Percentiles rank a stretch among this genome's conserved stretches.
Evolutionary conservation across 2,329 filamentous ascomycete species (phyloP).

Genomic region (Fusarium sp.): DNA sequence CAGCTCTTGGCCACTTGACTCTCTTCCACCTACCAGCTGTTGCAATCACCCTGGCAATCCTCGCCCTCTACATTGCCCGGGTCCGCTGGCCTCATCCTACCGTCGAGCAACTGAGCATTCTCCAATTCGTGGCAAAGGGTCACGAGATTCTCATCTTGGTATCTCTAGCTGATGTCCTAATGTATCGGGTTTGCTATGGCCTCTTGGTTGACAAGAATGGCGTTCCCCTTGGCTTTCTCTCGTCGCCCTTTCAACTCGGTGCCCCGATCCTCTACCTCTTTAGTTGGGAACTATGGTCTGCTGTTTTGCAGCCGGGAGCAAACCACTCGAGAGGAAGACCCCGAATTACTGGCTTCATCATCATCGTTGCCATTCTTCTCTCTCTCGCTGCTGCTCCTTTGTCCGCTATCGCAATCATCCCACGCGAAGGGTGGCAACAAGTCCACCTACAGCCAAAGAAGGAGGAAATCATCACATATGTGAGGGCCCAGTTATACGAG

Average conservation of each 20-base stretch:
- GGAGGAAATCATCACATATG: background rate
- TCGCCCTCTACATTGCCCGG: background rate
- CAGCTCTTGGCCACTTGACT: background rate
- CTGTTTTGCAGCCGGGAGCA: background rate
- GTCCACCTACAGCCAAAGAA: background rate
- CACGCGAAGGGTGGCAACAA: background rate
- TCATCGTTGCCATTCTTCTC: background rate
- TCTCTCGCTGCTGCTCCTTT: background rate
- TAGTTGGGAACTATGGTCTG: background rate
- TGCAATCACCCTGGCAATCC: background rate
- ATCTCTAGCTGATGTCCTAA: background rate
- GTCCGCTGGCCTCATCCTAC: background rate
- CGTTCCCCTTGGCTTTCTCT: background rate
- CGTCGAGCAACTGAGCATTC: background rate
- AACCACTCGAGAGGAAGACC: background rate
- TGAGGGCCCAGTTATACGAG: background rate
- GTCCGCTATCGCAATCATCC: background rate
- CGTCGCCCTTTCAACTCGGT: background rate
- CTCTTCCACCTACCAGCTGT: background rate
- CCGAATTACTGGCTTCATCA: background rate
- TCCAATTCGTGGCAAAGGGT: constrained; percentile 2
- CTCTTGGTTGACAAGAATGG: background rate
- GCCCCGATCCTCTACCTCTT: background rate
- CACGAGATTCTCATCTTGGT: background rate
- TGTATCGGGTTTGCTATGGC: background rate